phyloP scores from a whole-genome alignment of 768 basidiomycete species.

The Rhizopogon roseolus region DNA sequence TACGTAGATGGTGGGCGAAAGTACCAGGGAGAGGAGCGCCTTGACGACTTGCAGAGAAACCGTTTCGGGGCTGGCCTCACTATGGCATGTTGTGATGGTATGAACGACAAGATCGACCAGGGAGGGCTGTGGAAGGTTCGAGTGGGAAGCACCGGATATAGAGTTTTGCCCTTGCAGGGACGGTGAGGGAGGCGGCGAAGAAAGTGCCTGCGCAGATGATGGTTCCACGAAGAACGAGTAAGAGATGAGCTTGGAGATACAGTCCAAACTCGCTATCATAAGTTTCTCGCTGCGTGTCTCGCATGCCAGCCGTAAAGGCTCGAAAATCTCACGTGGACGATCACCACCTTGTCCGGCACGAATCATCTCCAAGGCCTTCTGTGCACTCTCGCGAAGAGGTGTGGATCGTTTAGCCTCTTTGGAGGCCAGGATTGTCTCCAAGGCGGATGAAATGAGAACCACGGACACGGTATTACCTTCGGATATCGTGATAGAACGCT shows the following conservation, averaged over 20 bases:
- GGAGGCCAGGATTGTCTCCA: conserved; percentile 82
- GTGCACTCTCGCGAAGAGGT: conserved; percentile 79
- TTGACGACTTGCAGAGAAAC: conserved; percentile 97
- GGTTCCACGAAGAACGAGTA: conserved; percentile 93
- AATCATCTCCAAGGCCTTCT: conserved; percentile 79
- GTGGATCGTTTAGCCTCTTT: conserved; percentile 83
- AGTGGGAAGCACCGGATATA: conserved; percentile 40
- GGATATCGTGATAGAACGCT: conserved; percentile 56
- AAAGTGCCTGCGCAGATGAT: conserved; percentile 36
- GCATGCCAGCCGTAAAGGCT: conserved; percentile 93
- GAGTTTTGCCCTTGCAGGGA: conserved; percentile 37
- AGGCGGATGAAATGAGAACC: conserved; percentile 76
- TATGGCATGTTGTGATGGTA: conserved; percentile 90
- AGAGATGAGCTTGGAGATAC: conserved; percentile 95
- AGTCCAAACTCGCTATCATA: conserved; percentile 95
- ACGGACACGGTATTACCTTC: conserved; percentile 72
- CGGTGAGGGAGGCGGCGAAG: conserved; percentile 80
- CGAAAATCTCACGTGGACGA: conserved; percentile 83
- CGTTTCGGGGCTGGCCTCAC: conserved; percentile 80
- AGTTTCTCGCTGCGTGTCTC: conserved; percentile 92
- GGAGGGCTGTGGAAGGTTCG: conserved; percentile 55
- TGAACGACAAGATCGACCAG: conserved; percentile 92
- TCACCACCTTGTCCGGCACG: conserved; percentile 71
- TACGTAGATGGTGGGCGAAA: conserved; percentile 82
- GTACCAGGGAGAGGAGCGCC: conserved; percentile 81